These are phyloP conservation scores for Rubia balearica DNA, from an alignment of 305 asterid genomes.

Conservation along the genomic window DNA sequence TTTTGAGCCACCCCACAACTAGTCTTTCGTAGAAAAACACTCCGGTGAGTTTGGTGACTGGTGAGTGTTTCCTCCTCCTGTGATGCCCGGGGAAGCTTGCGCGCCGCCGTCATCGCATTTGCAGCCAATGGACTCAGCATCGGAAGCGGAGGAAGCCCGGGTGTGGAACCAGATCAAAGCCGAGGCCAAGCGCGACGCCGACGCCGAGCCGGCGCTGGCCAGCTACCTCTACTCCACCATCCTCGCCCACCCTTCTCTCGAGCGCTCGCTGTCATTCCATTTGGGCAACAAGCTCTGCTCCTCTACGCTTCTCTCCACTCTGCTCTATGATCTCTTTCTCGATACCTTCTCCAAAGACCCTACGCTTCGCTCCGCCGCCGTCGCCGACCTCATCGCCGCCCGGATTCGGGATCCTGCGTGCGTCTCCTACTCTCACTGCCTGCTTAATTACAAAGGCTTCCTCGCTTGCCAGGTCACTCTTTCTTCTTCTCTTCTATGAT, in stretches of 20 bases:
- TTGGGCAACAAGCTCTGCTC: constrained; percentile 87
- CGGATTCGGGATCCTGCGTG: constrained; percentile 40
- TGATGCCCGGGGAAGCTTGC: constrained; percentile 63
- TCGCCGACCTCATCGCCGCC: constrained; percentile 62
- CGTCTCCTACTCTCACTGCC: constrained; percentile 39
- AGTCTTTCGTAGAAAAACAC: too few species aligned
- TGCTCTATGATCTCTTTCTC: constrained; percentile 41
- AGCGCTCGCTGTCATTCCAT: constrained; percentile 75
- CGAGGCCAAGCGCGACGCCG: constrained; percentile 84
- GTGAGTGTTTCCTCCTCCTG: not conserved
- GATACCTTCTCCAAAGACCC: constrained; percentile 60
- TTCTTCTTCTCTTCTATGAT: not conserved
- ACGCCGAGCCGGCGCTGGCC: constrained; percentile 80
- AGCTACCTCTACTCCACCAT: constrained; percentile 77
- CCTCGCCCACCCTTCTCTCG: constrained; percentile 74
- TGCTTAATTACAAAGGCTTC: constrained; percentile 39
- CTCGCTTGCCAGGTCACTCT: constrained; percentile 34
- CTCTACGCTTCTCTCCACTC: constrained; percentile 59
- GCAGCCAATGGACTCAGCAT: constrained; percentile 41
- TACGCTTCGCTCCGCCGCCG: constrained; percentile 68
- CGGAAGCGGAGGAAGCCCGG: constrained; percentile 43
- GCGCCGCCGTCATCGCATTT: constrained; percentile 30
- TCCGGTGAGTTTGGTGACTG: too few species aligned
- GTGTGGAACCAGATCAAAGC: constrained; percentile 64
- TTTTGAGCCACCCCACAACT: too few species aligned